phyloP scores from a whole-genome alignment of 257 asterid species.

The Datura wrightii region DNA sequence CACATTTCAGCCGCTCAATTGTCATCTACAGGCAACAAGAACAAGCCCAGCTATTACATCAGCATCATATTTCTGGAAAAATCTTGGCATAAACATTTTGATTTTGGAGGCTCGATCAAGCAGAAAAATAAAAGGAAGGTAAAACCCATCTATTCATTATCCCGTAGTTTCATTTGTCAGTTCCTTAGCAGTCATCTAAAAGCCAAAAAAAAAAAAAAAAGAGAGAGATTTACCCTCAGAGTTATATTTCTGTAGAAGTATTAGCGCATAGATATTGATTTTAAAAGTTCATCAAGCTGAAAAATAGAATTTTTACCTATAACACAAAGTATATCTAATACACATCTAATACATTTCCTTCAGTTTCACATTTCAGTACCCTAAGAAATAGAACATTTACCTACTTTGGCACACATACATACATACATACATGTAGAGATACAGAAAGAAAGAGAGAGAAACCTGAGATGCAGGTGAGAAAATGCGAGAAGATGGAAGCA shows the following conservation, averaged over 20 bases:
- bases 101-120: neutral
- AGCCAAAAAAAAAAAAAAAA: neutral
- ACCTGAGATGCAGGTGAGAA: constrained; percentile 21
- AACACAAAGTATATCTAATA: neutral
- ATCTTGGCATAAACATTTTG: constrained; percentile 2
- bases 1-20: neutral
- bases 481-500: neutral
- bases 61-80: neutral
- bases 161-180: neutral
- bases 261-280: neutral
- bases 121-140: neutral
- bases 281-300: neutral
- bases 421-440: neutral
- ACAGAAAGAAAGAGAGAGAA: neutral
- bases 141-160: constrained; percentile 7
- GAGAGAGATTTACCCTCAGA: neutral
- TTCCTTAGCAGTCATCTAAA: neutral
- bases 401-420: neutral
- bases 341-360: neutral
- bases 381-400: neutral
- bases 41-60: neutral
- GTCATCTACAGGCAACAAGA: neutral
- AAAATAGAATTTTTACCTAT: neutral
- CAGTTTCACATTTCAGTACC: neutral
- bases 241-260: neutral